A percentile compares a stretch with the other conserved stretches of the same genome.
Conservation (phyloP, 2,329 filamentous ascomycete genomes). For the Calonectria pseudoturangicola region DNA sequence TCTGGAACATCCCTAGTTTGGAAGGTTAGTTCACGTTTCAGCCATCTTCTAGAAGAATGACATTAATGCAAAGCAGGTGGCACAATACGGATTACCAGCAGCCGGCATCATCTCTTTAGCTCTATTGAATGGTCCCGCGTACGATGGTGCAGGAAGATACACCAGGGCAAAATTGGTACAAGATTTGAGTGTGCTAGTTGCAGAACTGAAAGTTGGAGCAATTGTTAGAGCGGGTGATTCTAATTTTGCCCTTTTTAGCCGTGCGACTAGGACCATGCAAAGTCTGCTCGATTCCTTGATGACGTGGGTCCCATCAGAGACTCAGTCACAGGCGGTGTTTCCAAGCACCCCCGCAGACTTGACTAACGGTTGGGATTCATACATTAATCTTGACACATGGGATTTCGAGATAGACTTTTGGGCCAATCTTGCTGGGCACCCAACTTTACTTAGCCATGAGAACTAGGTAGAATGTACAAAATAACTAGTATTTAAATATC, state of each 20-base stretch:
- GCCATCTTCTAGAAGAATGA: background rate
- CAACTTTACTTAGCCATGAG: conserved; percentile 1
- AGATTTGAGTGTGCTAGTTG: background rate
- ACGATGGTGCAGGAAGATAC: background rate
- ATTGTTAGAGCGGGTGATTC: background rate
- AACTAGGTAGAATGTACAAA: background rate
- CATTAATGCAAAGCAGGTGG: background rate
- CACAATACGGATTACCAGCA: background rate
- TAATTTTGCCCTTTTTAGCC: background rate
- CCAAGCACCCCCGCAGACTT: background rate
- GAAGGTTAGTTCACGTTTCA: background rate
- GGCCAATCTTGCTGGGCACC: background rate
- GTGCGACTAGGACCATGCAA: background rate
- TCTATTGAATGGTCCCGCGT: background rate
- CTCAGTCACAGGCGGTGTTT: background rate
- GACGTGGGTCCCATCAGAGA: background rate
- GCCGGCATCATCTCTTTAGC: background rate
- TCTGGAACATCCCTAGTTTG: background rate
- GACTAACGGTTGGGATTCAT: background rate
- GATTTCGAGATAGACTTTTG: conserved; percentile 2
- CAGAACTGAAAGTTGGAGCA: background rate
- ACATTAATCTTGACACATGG: background rate
- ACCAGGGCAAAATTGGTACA: background rate
- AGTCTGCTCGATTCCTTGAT: background rate
- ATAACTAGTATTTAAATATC: background rate